Evolutionary conservation across 1,284 basidiomycete genomes (phyloP).

Genomic region (Rhodotorula mucilaginosa): DNA sequence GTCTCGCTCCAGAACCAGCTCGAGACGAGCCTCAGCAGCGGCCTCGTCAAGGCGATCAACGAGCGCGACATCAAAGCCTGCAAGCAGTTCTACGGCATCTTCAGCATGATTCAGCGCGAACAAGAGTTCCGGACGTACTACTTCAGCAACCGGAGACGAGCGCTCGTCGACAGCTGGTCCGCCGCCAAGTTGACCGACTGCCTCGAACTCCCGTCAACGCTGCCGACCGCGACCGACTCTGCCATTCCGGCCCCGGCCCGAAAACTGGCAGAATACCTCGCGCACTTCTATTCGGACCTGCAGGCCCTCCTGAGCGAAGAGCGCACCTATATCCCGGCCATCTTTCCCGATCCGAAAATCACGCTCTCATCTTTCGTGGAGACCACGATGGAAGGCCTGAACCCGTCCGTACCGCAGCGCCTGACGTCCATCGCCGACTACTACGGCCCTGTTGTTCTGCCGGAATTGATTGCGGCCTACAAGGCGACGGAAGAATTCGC

Average conservation of each 20-base stretch:
- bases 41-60: slow-evolving; percentile 76
- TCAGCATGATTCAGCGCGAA: slow-evolving; percentile 82
- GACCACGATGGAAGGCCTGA: slow-evolving; percentile 69
- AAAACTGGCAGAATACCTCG: slow-evolving; percentile 59
- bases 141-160: slow-evolving; percentile 70
- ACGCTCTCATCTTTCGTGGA: slow-evolving; percentile 77
- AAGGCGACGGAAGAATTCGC: slow-evolving; percentile 78
- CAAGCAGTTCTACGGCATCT: slow-evolving; percentile 76
- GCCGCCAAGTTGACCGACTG: slow-evolving; percentile 39
- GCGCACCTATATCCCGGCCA: slow-evolving; percentile 67
- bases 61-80: slow-evolving; percentile 69
- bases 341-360: slow-evolving; percentile 72
- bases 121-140: slow-evolving; percentile 89
- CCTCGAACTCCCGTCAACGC: not conserved
- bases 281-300: slow-evolving; percentile 69
- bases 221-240: not conserved
- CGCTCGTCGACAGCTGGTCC: slow-evolving; percentile 68
- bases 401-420: slow-evolving; percentile 74
- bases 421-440: slow-evolving; percentile 65
- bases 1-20: slow-evolving; percentile 88
- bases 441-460: slow-evolving; percentile 63
- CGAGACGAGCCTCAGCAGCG: slow-evolving; percentile 80
- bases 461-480: slow-evolving; percentile 67
- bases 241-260: not conserved
- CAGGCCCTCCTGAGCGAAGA: slow-evolving; percentile 66